These are phyloP conservation scores for Penicillium sp. DNA, from an alignment of 2,329 filamentous ascomycete species.

Conservation along the genomic window DNA sequence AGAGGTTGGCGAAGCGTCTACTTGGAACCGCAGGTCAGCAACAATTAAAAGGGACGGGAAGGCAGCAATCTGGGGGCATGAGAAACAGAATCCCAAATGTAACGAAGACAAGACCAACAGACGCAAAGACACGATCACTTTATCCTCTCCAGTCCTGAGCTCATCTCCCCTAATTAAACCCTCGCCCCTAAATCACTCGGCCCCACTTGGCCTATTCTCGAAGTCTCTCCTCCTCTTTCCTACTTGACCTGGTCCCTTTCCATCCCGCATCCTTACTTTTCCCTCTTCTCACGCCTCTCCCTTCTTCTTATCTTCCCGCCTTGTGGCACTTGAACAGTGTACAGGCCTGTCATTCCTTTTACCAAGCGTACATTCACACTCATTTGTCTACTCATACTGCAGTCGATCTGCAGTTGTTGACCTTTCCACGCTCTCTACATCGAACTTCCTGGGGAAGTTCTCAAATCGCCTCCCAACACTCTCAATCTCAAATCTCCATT, in stretches of 20 bases:
- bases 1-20: conserved; percentile 23
- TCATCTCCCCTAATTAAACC: conserved; percentile 16
- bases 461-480: conserved; percentile 13
- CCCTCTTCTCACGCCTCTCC: conserved; percentile 18
- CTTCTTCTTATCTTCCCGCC: conserved; percentile 23
- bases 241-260: conserved; percentile 17
- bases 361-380: conserved; percentile 22
- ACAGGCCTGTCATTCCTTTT: conserved; percentile 41
- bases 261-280: conserved; percentile 6
- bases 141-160: not conserved
- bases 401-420: conserved; percentile 42
- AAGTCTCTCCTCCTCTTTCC: conserved; percentile 12
- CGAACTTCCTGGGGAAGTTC: conserved; percentile 45
- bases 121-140: not conserved
- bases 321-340: conserved; percentile 31
- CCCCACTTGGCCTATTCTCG: conserved; percentile 20
- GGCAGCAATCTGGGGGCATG: not conserved
- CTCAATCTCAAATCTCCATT: not conserved
- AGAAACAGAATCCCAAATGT: not conserved
- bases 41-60: conserved; percentile 24
- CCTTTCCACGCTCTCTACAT: conserved; percentile 10
- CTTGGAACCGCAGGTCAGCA: not conserved
- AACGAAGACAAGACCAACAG: conserved; percentile 4
- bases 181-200: not conserved
- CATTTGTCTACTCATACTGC: conserved; percentile 25